Base-by-base conservation (phyloP, 1,284 basidiomycete genomes). In the Puccinia coronata region DNA sequence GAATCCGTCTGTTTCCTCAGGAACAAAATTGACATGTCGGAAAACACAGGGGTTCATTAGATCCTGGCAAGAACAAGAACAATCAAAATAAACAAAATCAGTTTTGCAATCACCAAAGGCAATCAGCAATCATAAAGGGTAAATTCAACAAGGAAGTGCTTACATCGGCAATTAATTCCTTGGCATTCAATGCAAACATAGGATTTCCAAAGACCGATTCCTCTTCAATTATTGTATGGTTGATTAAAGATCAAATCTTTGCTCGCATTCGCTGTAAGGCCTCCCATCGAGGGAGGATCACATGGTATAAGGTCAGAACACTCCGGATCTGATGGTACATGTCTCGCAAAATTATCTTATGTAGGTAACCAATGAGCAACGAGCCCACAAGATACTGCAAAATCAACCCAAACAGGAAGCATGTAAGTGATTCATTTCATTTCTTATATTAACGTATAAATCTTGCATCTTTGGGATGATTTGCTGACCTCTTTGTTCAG, bases 121-220 rank as follows among this genome's bases (percentile, higher is more conserved):
- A 43, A 8, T 59, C 31, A 8, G 16, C 16, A 28, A 59, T 59
- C 31, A 28, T 23, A 6, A 59, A 59, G n/a, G 6, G 31, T 8
- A 28, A 59, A 59, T 59, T 28, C 43, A 43, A 43, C 43, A 43
- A 43, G 55, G 16, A 28, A 59, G 55, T 59, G 25, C 55, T 59
- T 14, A 59, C 55, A 59, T 59, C n/a, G 14, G 55, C 25, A 28
- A 59, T 59, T 28, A 59, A 23, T n/a, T 59, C 55, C n/a, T n/a
- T 59, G 31, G 55, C 55, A 59, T 59, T 25, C 55, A 59, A n/a
- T n/a, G n/a, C 55, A 59, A 59, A 59, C 55, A 59, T 59, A 23
- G 55, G 55, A 6, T 51, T 9, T 4, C 49, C 49, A 51, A 20
- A 51, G 9, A 20, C 49, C 4, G 49, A 51, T 51, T 51, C 49